These are phyloP conservation scores for Fistulifera pelliculosa DNA, from an alignment of 108 stramenopile species.

Conservation along the genomic window DNA sequence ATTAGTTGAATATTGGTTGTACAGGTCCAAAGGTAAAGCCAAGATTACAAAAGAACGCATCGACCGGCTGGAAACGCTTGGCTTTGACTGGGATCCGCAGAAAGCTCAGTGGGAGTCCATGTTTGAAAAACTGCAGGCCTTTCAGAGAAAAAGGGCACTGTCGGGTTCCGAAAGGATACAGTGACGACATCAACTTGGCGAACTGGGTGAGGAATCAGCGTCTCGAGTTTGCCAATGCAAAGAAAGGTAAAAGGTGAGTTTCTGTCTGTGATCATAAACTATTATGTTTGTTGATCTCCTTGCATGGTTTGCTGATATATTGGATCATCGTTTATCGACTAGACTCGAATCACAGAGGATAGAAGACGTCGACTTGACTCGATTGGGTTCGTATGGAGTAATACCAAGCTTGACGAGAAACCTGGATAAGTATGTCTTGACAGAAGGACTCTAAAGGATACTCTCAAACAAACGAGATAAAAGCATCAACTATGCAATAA, in stretches of 20 bases:
- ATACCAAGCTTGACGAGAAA: neutral
- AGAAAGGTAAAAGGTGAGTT: conserved; percentile 35
- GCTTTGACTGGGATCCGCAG: conserved; percentile 47
- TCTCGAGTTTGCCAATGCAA: conserved; percentile 35
- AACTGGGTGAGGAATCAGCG: conserved; percentile 69
- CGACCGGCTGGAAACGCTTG: conserved; percentile 23
- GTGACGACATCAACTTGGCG: conserved; percentile 45
- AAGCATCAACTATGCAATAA: too few species aligned
- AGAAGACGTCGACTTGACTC: neutral
- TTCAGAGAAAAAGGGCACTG: conserved; percentile 45
- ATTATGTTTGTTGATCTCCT: too few species aligned
- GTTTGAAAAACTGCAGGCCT: conserved; percentile 33
- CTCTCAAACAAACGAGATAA: too few species aligned
- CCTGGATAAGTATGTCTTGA: too few species aligned
- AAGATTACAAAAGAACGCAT: conserved; percentile 39
- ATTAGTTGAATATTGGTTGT: conserved; percentile 33
- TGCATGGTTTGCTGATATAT: too few species aligned
- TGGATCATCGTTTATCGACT: too few species aligned
- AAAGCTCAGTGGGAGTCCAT: conserved; percentile 40
- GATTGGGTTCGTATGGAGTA: neutral
- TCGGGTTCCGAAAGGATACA: conserved; percentile 55
- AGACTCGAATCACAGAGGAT: neutral
- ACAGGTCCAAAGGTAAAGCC: conserved; percentile 21
- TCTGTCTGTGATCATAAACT: too few species aligned
- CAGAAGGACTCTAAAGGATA: too few species aligned